Base-by-base conservation (phyloP, 352 stramenopile genomes). In the Elongisporangium prolatum region DNA sequence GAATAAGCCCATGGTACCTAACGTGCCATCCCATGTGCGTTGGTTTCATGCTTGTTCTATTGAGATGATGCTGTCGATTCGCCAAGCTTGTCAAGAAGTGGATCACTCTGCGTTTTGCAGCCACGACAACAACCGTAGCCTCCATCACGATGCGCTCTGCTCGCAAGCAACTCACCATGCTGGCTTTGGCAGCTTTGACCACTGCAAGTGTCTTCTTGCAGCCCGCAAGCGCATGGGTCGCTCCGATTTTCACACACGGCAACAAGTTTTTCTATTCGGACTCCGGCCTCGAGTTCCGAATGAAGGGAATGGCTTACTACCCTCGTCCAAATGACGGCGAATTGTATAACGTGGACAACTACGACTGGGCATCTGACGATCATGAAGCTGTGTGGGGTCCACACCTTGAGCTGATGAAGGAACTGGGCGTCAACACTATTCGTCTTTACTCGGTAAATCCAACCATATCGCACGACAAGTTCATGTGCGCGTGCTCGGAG, bases 251-350 rank as follows among this genome's bases (percentile, higher is more conserved):
- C 4, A 40, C 61, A 28, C 86, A 84, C 56, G 83, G 84, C 60
- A 93, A 93, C 73, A 95, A 93, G 63, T 82, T 95, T 61, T 96
- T 94, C 67, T 69, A 93, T 67, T 82, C 74, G 14, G 59, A 74
- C 3, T 85, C 78, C 1, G 75, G 77, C 13, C 49, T 75, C 9
- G 81, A 96, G 59, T 88, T 91, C 58, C 69, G 75, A 21, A 74
- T 88, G 48, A 87, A 88, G 37, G 80, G 80, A 10, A 82, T 90
- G 74, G 77, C 74, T 18, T 88, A 90, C 57, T 88, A 84, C 60
- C 81, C 81, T 4, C 75, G 78, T 2, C 78, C 81, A 17, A 91
- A 91, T 67, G 62, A 50, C 16, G 78, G 81, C 10, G 67, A 87
- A 57, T 51, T 89, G 48, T 63, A 67, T 2, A 57, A 69, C 38